Percentiles rank a stretch among this genome's conserved stretches.
Evolutionary conservation across 2,329 filamentous ascomycete species (phyloP).

Genomic region (Colletotrichum lupini): DNA sequence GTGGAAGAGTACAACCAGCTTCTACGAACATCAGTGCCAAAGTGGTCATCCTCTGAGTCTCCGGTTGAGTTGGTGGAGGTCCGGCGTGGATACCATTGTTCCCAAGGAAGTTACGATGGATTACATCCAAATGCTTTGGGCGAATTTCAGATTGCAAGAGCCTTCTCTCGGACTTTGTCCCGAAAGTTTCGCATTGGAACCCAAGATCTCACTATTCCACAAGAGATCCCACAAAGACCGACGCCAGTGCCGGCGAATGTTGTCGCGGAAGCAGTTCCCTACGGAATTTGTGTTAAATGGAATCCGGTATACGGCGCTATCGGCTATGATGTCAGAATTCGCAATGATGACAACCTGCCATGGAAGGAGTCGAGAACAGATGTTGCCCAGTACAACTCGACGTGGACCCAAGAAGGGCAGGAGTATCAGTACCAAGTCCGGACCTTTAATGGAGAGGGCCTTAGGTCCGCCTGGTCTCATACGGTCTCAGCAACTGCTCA

Average conservation of each 20-base stretch:
- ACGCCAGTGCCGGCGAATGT: conserved; percentile 34
- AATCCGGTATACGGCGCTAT: conserved; percentile 40
- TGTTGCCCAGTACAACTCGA: conserved; percentile 2
- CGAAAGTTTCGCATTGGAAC: conserved; percentile 40
- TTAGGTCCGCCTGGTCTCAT: conserved; percentile 29
- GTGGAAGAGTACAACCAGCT: conserved; percentile 42
- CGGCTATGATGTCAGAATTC: conserved; percentile 33
- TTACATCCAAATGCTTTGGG: conserved; percentile 54
- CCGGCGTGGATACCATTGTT: conserved; percentile 43
- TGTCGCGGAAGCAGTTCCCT: conserved; percentile 10
- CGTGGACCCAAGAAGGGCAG: conserved; percentile 13
- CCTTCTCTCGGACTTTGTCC: conserved; percentile 48
- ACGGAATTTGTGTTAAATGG: conserved; percentile 39
- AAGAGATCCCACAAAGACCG: conserved; percentile 35
- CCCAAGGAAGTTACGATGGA: conserved; percentile 50
- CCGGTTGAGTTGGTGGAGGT: conserved; percentile 47
- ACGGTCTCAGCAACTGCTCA: background rate
- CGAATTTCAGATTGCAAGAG: conserved; percentile 54
- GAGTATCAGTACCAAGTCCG: conserved; percentile 33
- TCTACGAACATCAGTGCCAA: conserved; percentile 37
- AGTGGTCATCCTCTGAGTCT: conserved; percentile 42
- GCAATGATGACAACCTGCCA: background rate
- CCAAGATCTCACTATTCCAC: conserved; percentile 39
- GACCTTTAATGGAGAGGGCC: conserved; percentile 16
- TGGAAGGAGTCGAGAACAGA: conserved; percentile 15